Conservation (phyloP, 1,284 basidiomycete genomes). For the Sparassis latifolia region DNA sequence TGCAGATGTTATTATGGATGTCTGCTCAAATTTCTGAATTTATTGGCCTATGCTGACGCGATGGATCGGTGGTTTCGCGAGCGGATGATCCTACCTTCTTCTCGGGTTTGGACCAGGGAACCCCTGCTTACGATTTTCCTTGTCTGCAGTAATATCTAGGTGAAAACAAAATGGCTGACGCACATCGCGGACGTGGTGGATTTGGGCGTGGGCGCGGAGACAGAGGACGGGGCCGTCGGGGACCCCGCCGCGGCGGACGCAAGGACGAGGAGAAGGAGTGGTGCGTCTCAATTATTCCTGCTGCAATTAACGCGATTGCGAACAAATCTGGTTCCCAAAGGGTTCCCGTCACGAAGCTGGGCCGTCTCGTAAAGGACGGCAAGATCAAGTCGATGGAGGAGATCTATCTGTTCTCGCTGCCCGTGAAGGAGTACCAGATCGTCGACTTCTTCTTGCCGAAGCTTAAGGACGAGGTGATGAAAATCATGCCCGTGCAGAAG, state of each 20-base stretch:
- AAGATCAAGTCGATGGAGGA: constrained; percentile 99
- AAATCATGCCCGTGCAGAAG: constrained; percentile 99
- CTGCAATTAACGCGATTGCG: no score
- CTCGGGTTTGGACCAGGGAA: not conserved
- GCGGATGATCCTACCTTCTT: constrained; percentile 13
- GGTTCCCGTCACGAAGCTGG: constrained; percentile 98
- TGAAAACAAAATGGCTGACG: constrained; percentile 59
- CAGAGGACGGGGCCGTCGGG: constrained; percentile 79
- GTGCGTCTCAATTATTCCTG: constrained; percentile 42
- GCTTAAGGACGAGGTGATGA: constrained; percentile 99
- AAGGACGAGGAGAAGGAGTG: constrained; percentile 99
- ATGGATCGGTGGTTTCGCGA: constrained; percentile 13
- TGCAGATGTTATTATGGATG: not conserved
- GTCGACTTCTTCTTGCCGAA: constrained; percentile 97
- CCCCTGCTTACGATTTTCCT: not conserved
- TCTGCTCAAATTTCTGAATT: constrained; percentile 3
- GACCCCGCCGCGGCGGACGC: constrained; percentile 91
- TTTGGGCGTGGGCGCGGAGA: constrained; percentile 89
- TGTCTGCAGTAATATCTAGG: constrained; percentile 14
- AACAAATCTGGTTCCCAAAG: constrained; percentile 31
- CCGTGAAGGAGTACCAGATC: constrained; percentile 98
- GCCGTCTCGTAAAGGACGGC: constrained; percentile 98
- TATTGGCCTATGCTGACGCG: constrained; percentile 1
- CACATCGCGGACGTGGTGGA: constrained; percentile 76
- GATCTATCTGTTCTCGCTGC: constrained; percentile 99